Evolutionary conservation across 1,284 basidiomycete species (phyloP).

Genomic region (Cryptococcus floricola): DNA sequence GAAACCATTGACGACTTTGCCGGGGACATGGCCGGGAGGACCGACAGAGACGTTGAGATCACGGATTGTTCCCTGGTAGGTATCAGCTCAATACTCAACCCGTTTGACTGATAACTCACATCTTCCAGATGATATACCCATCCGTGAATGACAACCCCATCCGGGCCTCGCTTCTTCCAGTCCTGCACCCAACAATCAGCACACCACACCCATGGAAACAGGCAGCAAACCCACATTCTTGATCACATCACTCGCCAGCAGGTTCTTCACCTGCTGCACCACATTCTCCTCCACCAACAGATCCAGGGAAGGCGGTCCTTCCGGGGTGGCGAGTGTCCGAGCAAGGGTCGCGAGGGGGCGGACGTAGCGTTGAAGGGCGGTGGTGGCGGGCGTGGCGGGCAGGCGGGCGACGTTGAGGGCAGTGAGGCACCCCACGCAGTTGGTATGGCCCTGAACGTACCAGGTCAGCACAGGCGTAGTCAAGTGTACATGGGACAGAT

Average conservation of each 20-base stretch:
- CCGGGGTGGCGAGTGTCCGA: conserved; percentile 29
- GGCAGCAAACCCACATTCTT: conserved; percentile 19
- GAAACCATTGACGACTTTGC: conserved; percentile 12
- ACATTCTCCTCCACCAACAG: conserved; percentile 43
- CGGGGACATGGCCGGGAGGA: conserved; percentile 34
- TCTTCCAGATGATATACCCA: conserved; percentile 50
- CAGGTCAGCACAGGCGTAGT: neutral
- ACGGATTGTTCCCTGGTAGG: conserved; percentile 36
- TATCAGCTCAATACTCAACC: neutral
- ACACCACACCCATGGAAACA: neutral
- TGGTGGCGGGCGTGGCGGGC: conserved; percentile 31
- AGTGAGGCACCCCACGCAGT: conserved; percentile 47
- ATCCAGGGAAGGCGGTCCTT: conserved; percentile 41
- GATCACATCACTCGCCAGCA: conserved; percentile 37
- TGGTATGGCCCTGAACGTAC: conserved; percentile 39
- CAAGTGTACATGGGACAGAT: conserved; percentile 1
- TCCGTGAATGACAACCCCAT: conserved; percentile 43
- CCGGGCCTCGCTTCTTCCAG: conserved; percentile 38
- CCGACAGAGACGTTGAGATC: conserved; percentile 42
- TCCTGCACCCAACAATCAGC: conserved; percentile 19
- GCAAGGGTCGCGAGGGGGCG: conserved; percentile 38
- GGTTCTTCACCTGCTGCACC: conserved; percentile 41
- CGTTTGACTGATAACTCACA: conserved; percentile 19
- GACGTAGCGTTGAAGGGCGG: conserved; percentile 41
- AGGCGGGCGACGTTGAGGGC: conserved; percentile 40